Evolutionary conservation across 305 asterid genomes (phyloP).

Genomic region (Vinca major): DNA sequence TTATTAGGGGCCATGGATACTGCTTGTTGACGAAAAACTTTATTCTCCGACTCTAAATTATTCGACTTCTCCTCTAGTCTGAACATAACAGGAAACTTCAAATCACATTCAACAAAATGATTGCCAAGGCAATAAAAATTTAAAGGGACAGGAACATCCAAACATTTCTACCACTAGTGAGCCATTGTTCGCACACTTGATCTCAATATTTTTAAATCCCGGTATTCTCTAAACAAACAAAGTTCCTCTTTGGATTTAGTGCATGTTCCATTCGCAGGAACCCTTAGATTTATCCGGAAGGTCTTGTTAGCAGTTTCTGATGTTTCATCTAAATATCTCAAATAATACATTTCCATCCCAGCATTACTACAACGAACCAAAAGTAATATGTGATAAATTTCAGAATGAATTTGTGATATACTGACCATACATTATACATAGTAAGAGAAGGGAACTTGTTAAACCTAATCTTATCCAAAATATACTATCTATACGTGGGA

Average conservation of each 20-base stretch:
- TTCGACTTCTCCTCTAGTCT: constrained; percentile 89
- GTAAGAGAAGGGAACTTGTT: neutral
- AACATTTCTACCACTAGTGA: neutral
- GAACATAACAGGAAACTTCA: constrained; percentile 13
- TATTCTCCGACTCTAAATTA: constrained; percentile 86
- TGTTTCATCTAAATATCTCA: neutral
- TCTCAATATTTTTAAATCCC: neutral
- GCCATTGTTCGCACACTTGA: neutral
- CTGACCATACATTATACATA: neutral
- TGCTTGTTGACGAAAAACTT: constrained; percentile 98
- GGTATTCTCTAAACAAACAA: neutral
- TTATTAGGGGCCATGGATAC: constrained; percentile 90
- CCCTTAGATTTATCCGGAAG: neutral
- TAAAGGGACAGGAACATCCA: neutral
- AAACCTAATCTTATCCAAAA: neutral
- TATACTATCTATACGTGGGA: neutral
- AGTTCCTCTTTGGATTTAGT: neutral
- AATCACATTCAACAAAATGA: neutral
- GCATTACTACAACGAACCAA: neutral
- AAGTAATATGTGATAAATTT: neutral
- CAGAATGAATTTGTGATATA: neutral
- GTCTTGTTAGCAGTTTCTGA: neutral
- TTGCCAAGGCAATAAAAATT: neutral
- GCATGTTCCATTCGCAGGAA: neutral
- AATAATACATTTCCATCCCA: neutral